phyloP scores from a whole-genome alignment of 2,329 filamentous ascomycete genomes.

The Chalaropsis thielavioides region DNA sequence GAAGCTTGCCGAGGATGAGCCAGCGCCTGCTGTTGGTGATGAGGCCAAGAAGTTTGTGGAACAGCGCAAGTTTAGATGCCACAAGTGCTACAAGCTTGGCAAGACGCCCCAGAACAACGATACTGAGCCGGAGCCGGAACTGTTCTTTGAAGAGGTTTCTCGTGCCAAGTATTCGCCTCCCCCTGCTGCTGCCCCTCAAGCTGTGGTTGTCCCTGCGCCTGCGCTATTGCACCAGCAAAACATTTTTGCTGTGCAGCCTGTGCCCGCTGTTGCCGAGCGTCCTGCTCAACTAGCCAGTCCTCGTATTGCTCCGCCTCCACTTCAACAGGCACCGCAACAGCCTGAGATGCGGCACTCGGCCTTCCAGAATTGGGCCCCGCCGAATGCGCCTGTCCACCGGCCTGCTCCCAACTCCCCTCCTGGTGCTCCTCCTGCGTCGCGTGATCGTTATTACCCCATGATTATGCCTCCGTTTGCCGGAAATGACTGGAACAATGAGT shows the following conservation, averaged over 20 bases:
- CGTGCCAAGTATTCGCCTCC: conserved; percentile 8
- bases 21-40: conserved; percentile 30
- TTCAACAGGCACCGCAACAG: conserved; percentile 4
- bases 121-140: conserved; percentile 22
- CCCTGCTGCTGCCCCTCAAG: background rate
- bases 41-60: conserved; percentile 45
- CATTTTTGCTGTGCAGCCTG: background rate
- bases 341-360: background rate
- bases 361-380: conserved; percentile 11
- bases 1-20: conserved; percentile 36
- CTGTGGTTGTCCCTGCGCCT: conserved; percentile 6
- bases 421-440: background rate
- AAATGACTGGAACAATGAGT: conserved; percentile 13
- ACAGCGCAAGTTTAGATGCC: conserved; percentile 54
- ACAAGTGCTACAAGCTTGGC: conserved; percentile 52
- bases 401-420: conserved; percentile 11
- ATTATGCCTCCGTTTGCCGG: conserved; percentile 7
- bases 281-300: conserved; percentile 20
- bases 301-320: conserved; percentile 6
- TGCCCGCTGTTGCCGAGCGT: conserved; percentile 18
- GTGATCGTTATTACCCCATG: conserved; percentile 11
- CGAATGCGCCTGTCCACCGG: conserved; percentile 9
- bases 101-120: conserved; percentile 26
- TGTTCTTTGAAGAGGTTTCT: conserved; percentile 8
- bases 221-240: conserved; percentile 7